Percentiles rank a stretch among this genome's conserved stretches.
Conservation (phyloP, 1,284 basidiomycete genomes). For the Veloboletus limbatus region DNA sequence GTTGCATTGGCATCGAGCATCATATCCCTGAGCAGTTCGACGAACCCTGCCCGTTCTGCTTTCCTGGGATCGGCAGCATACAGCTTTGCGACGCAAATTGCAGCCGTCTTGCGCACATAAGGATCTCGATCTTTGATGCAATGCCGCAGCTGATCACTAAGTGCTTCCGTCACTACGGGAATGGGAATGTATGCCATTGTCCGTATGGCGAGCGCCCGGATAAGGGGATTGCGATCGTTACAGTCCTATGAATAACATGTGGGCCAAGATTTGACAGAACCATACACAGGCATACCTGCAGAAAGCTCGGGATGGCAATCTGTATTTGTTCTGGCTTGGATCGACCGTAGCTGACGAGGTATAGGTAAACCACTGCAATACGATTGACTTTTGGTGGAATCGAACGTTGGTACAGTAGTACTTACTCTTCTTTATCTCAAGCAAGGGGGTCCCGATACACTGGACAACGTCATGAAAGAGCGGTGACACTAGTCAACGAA, state of each 20-base stretch:
- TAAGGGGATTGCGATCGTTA: constrained; percentile 87
- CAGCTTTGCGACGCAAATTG: constrained; percentile 90
- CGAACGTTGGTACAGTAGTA: constrained; percentile 3
- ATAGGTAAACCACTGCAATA: constrained; percentile 83
- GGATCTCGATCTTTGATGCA: constrained; percentile 88
- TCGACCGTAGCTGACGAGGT: constrained; percentile 89
- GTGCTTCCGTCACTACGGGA: constrained; percentile 73
- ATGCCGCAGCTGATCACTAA: constrained; percentile 84
- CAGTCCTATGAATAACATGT: constrained; percentile 63
- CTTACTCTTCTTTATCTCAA: constrained; percentile 99
- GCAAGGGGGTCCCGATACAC: constrained; percentile 81
- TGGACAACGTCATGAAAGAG: constrained; percentile 89
- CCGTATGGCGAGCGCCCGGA: constrained; percentile 88
- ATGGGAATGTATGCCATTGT: constrained; percentile 97
- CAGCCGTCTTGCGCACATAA: constrained; percentile 95
- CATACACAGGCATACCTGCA: constrained; percentile 57
- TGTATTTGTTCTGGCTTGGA: constrained; percentile 87
- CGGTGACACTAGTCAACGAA: constrained; percentile 73
- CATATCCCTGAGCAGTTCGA: constrained; percentile 82
- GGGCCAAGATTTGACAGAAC: not conserved
- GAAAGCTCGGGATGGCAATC: constrained; percentile 83
- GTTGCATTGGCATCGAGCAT: constrained; percentile 94
- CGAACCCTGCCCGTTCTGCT: constrained; percentile 83
- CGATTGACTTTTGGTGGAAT: constrained; percentile 2
- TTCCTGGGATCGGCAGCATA: constrained; percentile 82